These are phyloP conservation scores for Cystobasidium tubakii DNA, from an alignment of 768 basidiomycete species.

Conservation along the genomic window DNA sequence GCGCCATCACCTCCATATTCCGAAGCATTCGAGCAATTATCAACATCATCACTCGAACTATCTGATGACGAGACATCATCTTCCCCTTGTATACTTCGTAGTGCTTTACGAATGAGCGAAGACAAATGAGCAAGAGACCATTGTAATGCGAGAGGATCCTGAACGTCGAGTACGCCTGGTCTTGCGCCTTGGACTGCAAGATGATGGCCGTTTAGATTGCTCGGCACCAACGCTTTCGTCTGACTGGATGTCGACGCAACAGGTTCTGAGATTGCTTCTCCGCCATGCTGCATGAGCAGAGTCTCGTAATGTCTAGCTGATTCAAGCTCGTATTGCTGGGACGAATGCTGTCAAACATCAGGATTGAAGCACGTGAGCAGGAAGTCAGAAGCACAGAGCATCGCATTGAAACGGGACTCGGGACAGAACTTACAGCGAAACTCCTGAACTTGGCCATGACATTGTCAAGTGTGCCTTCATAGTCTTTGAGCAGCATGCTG, in stretches of 20 bases:
- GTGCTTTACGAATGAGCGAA: conserved; percentile 43
- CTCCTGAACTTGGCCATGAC: conserved; percentile 95
- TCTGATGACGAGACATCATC: conserved; percentile 37
- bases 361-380: conserved; percentile 35
- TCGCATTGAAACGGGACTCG: too few species aligned
- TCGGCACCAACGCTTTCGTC: not conserved
- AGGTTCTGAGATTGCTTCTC: not conserved
- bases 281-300: conserved; percentile 55
- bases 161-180: not conserved
- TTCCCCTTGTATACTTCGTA: conserved; percentile 44
- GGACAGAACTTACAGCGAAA: conserved; percentile 69
- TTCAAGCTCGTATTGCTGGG: conserved; percentile 80
- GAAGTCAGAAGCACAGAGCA: too few species aligned
- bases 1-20: not conserved
- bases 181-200: not conserved
- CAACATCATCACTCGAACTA: conserved; percentile 16
- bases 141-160: conserved; percentile 27
- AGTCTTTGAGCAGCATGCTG: conserved; percentile 79
- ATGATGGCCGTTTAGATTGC: not conserved
- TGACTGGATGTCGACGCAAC: not conserved
- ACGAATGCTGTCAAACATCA: conserved; percentile 61
- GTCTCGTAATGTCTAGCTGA: conserved; percentile 84
- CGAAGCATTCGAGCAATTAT: conserved; percentile 15
- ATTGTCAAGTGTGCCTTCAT: conserved; percentile 86
- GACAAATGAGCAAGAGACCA: conserved; percentile 43